phyloP scores from a whole-genome alignment of 2,329 filamentous ascomycete genomes.

The Monosporascus sp. region DNA sequence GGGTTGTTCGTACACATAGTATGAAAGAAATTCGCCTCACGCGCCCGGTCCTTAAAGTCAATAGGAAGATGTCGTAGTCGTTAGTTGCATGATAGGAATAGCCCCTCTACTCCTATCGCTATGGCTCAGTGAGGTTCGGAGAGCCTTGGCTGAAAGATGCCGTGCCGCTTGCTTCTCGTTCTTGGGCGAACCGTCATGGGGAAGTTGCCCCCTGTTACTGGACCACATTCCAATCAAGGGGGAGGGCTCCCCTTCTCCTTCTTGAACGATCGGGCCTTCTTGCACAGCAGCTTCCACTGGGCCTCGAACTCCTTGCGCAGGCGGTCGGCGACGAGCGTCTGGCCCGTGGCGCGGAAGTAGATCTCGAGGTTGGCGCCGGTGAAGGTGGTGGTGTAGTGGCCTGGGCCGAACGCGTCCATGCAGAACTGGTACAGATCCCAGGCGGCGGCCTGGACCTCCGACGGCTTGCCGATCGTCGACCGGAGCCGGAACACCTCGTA shows the following conservation, averaged over 20 bases:
- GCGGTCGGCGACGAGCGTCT: not conserved
- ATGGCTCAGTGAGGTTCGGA: no score
- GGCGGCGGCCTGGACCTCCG: not conserved
- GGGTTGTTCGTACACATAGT: no score
- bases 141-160: no score
- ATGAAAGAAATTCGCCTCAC: no score
- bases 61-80: no score
- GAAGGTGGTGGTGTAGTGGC: conserved; percentile 3
- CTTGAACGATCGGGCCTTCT: conserved; percentile 4
- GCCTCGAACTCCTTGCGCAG: conserved; percentile 1
- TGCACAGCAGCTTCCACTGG: conserved; percentile 3
- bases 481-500: not conserved
- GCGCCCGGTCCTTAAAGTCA: no score
- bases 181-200: no score
- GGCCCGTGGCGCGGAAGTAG: not conserved
- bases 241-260: not conserved
- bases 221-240: not conserved
- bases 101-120: no score
- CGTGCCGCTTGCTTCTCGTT: no score
- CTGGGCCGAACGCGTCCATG: conserved; percentile 1
- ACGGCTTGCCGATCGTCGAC: not conserved
- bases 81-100: no score
- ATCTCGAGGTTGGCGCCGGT: conserved; percentile 4
- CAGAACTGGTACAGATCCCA: conserved; percentile 1
- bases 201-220: no score